Percentiles rank a stretch among this genome's conserved stretches.
Evolutionary conservation across 257 asterid species (phyloP).

Genomic region (Nicotiana noctiflora): DNA sequence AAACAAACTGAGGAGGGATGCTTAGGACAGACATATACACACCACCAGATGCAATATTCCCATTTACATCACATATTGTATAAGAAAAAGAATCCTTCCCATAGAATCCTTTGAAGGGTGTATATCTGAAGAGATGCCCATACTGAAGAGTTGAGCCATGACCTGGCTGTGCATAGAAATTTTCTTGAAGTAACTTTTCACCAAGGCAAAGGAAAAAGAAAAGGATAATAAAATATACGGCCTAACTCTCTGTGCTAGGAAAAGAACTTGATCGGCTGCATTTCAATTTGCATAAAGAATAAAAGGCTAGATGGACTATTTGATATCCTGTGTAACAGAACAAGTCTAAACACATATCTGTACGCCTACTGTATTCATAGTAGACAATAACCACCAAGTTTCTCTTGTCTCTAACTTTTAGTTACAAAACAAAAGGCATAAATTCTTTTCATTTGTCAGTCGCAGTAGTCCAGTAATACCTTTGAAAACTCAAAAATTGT

Average conservation of each 20-base stretch:
- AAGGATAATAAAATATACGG: not conserved
- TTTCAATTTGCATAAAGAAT: no score
- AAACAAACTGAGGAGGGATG: slow-evolving; percentile 70
- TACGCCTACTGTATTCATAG: not conserved
- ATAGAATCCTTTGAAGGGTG: slow-evolving; percentile 63
- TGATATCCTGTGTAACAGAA: not conserved
- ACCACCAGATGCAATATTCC: slow-evolving; percentile 65
- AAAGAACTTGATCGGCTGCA: not conserved
- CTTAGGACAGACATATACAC: slow-evolving; percentile 59
- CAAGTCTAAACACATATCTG: not conserved
- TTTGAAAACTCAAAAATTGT: slow-evolving; percentile 50
- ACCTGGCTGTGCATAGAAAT: slow-evolving; percentile 45
- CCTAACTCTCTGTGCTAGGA: not conserved
- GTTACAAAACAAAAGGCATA: not conserved
- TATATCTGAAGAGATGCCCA: slow-evolving; percentile 59
- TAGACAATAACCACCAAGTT: not conserved
- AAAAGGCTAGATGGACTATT: not conserved
- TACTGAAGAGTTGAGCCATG: slow-evolving; percentile 67
- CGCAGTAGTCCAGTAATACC: slow-evolving; percentile 21
- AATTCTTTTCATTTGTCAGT: not conserved
- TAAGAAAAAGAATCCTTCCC: slow-evolving; percentile 76
- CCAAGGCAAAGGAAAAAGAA: not conserved
- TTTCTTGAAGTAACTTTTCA: not conserved
- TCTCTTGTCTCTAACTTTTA: not conserved
- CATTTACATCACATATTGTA: slow-evolving; percentile 52